Evolutionary conservation across 1,284 basidiomycete genomes (phyloP).

Genomic region (Tetrapyrgos nigripes): DNA sequence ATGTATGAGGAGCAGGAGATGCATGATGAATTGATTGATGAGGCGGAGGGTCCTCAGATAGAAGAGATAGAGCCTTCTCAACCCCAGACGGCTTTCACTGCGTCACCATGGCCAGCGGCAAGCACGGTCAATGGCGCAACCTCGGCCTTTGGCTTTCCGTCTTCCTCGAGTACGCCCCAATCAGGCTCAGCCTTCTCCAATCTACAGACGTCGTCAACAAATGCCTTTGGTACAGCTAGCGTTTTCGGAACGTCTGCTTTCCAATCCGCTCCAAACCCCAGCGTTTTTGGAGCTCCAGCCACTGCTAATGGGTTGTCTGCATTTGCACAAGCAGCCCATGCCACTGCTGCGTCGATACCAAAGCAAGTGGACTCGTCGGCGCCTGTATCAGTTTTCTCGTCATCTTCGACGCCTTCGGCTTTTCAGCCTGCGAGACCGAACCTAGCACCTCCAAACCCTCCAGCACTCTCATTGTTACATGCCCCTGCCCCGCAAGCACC

Average conservation of each 20-base stretch:
- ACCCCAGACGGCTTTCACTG: background rate
- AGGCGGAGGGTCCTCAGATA: constrained; percentile 11
- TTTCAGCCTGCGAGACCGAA: background rate
- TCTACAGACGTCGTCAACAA: constrained; percentile 13
- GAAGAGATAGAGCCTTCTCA: constrained; percentile 12
- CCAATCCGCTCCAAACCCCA: background rate
- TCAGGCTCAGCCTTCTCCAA: constrained; percentile 15
- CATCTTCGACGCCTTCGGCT: background rate
- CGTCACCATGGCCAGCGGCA: background rate
- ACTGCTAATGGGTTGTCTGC: constrained; percentile 8
- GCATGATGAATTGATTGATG: constrained; percentile 23
- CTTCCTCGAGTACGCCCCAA: background rate
- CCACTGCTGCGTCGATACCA: background rate
- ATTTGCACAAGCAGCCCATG: constrained; percentile 6
- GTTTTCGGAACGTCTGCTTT: background rate
- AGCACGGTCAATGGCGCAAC: background rate
- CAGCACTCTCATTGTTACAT: constrained; percentile 34
- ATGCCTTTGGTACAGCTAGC: constrained; percentile 19
- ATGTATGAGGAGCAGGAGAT: constrained; percentile 25
- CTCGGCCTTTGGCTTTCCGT: constrained; percentile 9
- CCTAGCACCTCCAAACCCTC: constrained; percentile 28
- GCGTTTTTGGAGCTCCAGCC: constrained; percentile 2
- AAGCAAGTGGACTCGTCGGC: background rate
- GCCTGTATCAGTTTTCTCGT: background rate
- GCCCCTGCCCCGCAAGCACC: constrained; percentile 2